Evolutionary conservation across 164 flowering plant species (phyloP).

Genomic region (Paratinospora sagittata): DNA sequence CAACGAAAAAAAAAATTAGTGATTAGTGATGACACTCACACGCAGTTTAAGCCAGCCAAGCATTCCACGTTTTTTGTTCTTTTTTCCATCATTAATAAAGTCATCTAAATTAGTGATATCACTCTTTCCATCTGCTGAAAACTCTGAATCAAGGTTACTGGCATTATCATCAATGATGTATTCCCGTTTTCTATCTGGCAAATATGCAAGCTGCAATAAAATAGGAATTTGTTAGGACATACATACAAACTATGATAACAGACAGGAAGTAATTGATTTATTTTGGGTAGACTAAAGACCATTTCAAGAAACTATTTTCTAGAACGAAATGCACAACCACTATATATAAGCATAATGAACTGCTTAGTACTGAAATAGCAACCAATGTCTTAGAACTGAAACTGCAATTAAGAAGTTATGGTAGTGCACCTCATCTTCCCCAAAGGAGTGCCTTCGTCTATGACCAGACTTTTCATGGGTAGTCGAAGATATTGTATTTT

Average conservation of each 20-base stretch:
- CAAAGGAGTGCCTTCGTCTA: conserved; percentile 65
- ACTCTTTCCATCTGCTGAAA: conserved; percentile 43
- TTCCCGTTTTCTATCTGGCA: conserved; percentile 71
- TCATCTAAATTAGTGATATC: conserved; percentile 45
- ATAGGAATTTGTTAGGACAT: neutral
- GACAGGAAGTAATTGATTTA: neutral
- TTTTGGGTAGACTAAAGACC: neutral
- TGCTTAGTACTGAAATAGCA: neutral
- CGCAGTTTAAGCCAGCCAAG: conserved; percentile 78
- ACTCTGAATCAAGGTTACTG: conserved; percentile 55
- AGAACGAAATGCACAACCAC: neutral
- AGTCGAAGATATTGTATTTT: conserved; percentile 46
- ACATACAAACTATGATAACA: neutral
- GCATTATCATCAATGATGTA: conserved; percentile 57
- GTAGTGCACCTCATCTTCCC: conserved; percentile 69
- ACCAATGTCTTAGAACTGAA: neutral
- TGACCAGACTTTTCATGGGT: conserved; percentile 42
- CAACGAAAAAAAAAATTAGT: neutral
- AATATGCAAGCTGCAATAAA: conserved; percentile 66
- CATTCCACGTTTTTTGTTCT: conserved; percentile 61
- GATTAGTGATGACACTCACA: conserved; percentile 32
- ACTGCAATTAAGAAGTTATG: neutral
- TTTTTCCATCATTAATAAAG: conserved; percentile 46
- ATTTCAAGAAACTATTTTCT: neutral
- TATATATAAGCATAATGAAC: neutral